A percentile compares a stretch with the other conserved stretches of the same genome.
Evolutionary conservation across 2,329 filamentous ascomycete species (phyloP).

Genomic region (Blastomyces parvus): DNA sequence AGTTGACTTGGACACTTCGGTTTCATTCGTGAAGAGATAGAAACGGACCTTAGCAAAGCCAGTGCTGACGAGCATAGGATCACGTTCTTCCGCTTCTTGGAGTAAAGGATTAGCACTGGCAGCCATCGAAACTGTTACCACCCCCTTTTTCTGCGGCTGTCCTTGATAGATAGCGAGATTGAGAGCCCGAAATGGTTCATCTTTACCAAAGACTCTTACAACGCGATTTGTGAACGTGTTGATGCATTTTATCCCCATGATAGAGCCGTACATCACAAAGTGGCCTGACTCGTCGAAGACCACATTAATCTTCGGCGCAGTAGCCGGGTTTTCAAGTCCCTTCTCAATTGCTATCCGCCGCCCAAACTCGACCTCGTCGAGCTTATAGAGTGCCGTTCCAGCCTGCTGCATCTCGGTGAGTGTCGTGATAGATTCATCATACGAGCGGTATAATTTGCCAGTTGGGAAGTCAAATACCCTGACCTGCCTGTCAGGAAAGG

Average conservation of each 20-base stretch:
- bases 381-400: conserved; percentile 67
- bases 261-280: conserved; percentile 88
- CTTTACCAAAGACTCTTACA: conserved; percentile 79
- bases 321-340: conserved; percentile 63
- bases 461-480: conserved; percentile 87
- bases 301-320: conserved; percentile 67
- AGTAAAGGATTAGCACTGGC: conserved; percentile 87
- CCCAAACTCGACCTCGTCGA: conserved; percentile 89
- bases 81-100: conserved; percentile 79
- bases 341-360: conserved; percentile 76
- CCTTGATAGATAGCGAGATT: conserved; percentile 88
- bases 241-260: conserved; percentile 86
- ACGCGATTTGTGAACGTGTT: conserved; percentile 93
- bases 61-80: conserved; percentile 79
- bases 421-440: conserved; percentile 85
- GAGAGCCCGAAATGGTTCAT: conserved; percentile 76
- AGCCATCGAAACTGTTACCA: conserved; percentile 94
- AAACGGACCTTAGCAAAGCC: conserved; percentile 83
- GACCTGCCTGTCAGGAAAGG: conserved; percentile 86
- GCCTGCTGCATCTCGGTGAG: conserved; percentile 93
- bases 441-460: conserved; percentile 80
- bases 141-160: conserved; percentile 82
- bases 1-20: conserved; percentile 68
- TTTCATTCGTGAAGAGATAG: conserved; percentile 95
- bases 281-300: conserved; percentile 94